Conservation (phyloP, 2,329 filamentous ascomycete species). For the Lasiodiplodia hormozganensis region DNA sequence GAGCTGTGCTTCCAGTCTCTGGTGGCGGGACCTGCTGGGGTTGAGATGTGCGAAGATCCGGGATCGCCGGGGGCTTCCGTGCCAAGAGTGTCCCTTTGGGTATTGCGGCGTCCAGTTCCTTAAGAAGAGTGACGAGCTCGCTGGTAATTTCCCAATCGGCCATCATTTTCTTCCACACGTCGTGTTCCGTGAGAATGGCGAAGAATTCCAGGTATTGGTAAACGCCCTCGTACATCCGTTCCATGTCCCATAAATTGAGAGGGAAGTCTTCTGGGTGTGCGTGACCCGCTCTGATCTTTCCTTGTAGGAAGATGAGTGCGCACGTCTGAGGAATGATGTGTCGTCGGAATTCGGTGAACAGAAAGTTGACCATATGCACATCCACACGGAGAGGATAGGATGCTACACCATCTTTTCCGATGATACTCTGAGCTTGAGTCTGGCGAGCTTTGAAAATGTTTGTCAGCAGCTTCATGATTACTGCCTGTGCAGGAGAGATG, state of each 20-base stretch:
- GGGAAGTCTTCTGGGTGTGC: conserved; percentile 87
- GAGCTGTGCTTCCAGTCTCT: conserved; percentile 39
- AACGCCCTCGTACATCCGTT: conserved; percentile 91
- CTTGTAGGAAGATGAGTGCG: conserved; percentile 92
- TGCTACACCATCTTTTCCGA: conserved; percentile 31
- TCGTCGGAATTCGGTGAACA: conserved; percentile 90
- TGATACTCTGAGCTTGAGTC: conserved; percentile 42
- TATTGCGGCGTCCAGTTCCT: conserved; percentile 86
- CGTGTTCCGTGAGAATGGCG: conserved; percentile 84
- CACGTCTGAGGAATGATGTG: conserved; percentile 94
- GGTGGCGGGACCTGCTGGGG: conserved; percentile 43
- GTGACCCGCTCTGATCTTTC: conserved; percentile 80
- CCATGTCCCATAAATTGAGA: conserved; percentile 96
- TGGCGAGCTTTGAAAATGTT: conserved; percentile 78
- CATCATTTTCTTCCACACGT: conserved; percentile 81
- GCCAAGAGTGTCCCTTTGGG: conserved; percentile 68
- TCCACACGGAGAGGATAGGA: conserved; percentile 54
- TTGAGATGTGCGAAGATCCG: conserved; percentile 34
- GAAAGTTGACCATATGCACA: conserved; percentile 79
- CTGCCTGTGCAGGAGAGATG: conserved; percentile 92
- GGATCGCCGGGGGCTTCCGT: conserved; percentile 58
- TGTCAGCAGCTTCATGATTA: conserved; percentile 87
- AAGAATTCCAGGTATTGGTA: conserved; percentile 96
- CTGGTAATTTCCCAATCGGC: conserved; percentile 92
- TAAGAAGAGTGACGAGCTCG: conserved; percentile 85